Evolutionary conservation across 768 basidiomycete species (phyloP).

Genomic region (Butyriboletus loyo): DNA sequence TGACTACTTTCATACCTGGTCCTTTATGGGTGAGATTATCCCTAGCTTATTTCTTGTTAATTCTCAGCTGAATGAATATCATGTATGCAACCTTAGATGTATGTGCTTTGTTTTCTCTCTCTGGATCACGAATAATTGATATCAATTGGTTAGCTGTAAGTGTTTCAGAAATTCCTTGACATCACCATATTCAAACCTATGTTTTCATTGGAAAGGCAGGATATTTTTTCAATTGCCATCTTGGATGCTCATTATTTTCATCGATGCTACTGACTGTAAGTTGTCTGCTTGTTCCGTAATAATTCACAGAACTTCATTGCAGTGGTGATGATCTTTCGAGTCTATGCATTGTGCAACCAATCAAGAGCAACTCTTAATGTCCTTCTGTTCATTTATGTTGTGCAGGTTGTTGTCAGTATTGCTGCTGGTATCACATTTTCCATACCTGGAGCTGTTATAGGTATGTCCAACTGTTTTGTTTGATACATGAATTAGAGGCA

Average conservation of each 20-base stretch:
- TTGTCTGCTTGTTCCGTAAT: too few relatives aligned
- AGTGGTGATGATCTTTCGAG: conserved; percentile 12
- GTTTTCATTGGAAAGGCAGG: conserved; percentile 1
- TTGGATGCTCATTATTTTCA: neutral
- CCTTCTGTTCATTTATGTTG: neutral
- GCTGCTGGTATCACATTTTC: neutral
- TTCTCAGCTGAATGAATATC: neutral
- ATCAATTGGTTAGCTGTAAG: neutral
- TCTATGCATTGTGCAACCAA: conserved; percentile 8
- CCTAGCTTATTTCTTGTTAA: neutral
- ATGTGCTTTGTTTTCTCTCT: neutral
- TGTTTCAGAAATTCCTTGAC: too few relatives aligned
- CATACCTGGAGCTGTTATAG: neutral
- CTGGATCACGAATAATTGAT: neutral
- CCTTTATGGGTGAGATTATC: conserved; percentile 1
- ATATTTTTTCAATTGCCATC: neutral
- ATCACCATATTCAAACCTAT: neutral
- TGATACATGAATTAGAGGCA: too few relatives aligned
- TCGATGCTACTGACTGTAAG: conserved; percentile 1
- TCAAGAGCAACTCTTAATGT: neutral
- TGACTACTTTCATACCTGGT: conserved; percentile 2
- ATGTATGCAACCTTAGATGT: neutral
- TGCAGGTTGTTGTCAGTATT: neutral
- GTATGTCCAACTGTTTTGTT: neutral
- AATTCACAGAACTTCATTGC: neutral